A percentile compares a stretch with the other conserved stretches of the same genome.
These are phyloP conservation scores for Globomyces sp. DNA, from an alignment of 371 early-diverging fungal genomes.

Conservation along the genomic window DNA sequence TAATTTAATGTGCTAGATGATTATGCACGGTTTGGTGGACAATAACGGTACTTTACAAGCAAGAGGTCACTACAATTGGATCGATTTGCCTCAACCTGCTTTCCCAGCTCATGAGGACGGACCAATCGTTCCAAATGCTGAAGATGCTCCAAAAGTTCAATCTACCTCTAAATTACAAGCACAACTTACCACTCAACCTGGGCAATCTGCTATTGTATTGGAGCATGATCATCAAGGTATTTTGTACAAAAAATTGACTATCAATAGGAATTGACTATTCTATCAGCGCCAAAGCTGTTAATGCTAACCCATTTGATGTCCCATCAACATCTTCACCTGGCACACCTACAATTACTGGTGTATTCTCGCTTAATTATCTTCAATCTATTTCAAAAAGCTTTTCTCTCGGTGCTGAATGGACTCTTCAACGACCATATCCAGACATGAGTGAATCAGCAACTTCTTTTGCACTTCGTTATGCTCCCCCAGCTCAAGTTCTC, in stretches of 20 bases:
- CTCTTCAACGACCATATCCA: slow-evolving; percentile 81
- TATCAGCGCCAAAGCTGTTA: slow-evolving; percentile 87
- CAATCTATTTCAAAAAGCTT: slow-evolving; percentile 86
- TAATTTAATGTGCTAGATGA: slow-evolving; percentile 40
- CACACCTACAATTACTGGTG: slow-evolving; percentile 63
- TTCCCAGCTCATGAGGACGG: slow-evolving; percentile 3
- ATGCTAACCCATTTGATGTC: slow-evolving; percentile 85
- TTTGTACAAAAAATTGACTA: too few species aligned
- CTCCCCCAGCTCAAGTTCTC: slow-evolving; percentile 31
- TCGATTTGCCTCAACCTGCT: slow-evolving; percentile 7
- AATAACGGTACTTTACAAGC: slow-evolving; percentile 77
- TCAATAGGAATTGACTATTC: slow-evolving; percentile 82
- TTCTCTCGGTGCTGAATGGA: slow-evolving; percentile 84
- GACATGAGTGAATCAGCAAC: slow-evolving; percentile 74
- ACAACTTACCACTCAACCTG: slow-evolving; percentile 71
- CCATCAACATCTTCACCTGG: slow-evolving; percentile 29
- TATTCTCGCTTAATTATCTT: slow-evolving; percentile 81
- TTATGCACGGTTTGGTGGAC: slow-evolving; percentile 91
- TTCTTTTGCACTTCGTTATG: slow-evolving; percentile 42
- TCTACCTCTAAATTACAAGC: slow-evolving; percentile 74
- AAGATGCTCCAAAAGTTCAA: slow-evolving; percentile 17
- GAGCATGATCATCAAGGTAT: slow-evolving; percentile 70
- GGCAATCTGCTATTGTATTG: slow-evolving; percentile 85
- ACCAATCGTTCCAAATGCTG: slow-evolving; percentile 23
- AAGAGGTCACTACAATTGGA: slow-evolving; percentile 68